Base-by-base conservation (phyloP, 2,329 filamentous ascomycete species). In the Alternaria atra region DNA sequence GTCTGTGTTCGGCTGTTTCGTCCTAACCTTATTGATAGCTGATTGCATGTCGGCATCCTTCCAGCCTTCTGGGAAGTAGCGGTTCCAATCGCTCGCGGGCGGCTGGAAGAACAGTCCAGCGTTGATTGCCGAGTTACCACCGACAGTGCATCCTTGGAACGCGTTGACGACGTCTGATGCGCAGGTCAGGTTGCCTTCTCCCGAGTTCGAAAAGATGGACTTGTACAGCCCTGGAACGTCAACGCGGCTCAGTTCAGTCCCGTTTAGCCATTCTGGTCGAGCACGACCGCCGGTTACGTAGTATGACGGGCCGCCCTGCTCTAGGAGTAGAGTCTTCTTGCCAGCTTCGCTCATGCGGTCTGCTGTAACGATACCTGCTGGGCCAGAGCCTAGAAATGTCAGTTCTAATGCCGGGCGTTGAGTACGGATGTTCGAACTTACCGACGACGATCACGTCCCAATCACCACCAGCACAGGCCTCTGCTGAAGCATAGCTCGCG, bases 61-160 rank as follows among this genome's bases (percentile, higher is more conserved):
- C 85, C 85, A 87, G 13, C 82, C 83, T 0, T 72, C 61, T 0
- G 83, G 83, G 53, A 82, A 82, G 51, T 84, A 85, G 7, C 79
- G 71, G 65, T 86, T 82, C 78, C 82, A 86, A 63, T 86, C 84
- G 1, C 81, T 82, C 1, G 82, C 80, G 0, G 84, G 84, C 6
- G 84, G 84, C 61, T 86, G 80, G 61, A 86, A 85, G 70, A 81
- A 86, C 1, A 86, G 70, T 8, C 84, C 84, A 6, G 84, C 84
- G 56, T 86, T 86, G 72, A 86, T 84, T 9, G 84, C 84, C 47
- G 81, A 84, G 58, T 80, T 82, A 8, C 84, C 84, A 5, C 84
- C 84, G 13, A 86, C 76, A 0, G 83, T 82, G 68, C 85, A 87
- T 29, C 81, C 85, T 25, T 82, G 79, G 63, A 80, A 85, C 9